Conservation (phyloP, 495 filamentous ascomycete genomes). For the Aspergillus baeticus region DNA sequence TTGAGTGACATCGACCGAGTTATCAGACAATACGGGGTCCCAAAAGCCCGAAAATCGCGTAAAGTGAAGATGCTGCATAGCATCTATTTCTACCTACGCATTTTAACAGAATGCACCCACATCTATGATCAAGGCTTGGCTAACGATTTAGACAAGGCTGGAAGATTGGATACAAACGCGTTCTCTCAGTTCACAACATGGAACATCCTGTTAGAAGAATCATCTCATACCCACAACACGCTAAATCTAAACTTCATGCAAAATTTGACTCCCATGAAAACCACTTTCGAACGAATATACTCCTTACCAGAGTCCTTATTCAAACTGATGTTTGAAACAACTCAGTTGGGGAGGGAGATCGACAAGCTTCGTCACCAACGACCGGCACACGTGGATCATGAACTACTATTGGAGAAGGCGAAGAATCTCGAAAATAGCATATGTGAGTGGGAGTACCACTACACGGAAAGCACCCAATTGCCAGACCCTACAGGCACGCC, state of each 20-base stretch:
- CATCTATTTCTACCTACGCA: conserved; percentile 19
- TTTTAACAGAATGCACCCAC: conserved; percentile 8
- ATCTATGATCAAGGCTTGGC: not conserved
- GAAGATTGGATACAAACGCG: not conserved
- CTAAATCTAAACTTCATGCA: conserved; percentile 5
- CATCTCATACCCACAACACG: not conserved
- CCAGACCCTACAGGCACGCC: not conserved
- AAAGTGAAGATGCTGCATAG: conserved; percentile 22
- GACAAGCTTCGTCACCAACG: not conserved
- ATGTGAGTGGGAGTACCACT: conserved; percentile 7
- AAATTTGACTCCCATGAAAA: conserved; percentile 1
- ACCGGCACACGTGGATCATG: not conserved
- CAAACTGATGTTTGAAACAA: conserved; percentile 10
- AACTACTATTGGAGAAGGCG: not conserved
- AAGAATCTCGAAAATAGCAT: conserved; percentile 8
- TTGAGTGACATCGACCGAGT: conserved; percentile 10
- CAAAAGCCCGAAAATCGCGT: conserved; percentile 10
- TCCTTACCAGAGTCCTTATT: conserved; percentile 7
- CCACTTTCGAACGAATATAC: conserved; percentile 12
- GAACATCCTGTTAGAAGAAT: conserved; percentile 2
- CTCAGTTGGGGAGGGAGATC: not conserved
- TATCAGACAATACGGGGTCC: conserved; percentile 5
- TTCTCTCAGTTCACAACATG: not conserved
- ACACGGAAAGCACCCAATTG: not conserved
- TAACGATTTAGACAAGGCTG: not conserved